phyloP scores from a whole-genome alignment of 371 early-diverging fungal species.

The Actinomortierella wolfii region DNA sequence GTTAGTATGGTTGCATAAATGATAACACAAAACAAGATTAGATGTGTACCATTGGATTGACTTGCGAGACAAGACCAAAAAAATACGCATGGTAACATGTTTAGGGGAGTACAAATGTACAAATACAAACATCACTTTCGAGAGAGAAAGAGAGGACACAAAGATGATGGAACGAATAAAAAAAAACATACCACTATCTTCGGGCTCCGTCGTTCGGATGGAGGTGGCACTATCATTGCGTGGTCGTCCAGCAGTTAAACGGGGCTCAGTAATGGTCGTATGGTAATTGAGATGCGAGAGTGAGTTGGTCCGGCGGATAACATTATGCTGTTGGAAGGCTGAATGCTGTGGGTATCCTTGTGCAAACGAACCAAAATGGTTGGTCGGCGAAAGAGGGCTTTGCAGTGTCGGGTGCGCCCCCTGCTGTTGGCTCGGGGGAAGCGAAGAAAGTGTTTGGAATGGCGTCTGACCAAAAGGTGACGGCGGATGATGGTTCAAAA shows the following conservation, averaged over 20 bases:
- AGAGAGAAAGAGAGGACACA: too few species aligned
- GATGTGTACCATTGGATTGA: not conserved
- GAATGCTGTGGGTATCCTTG: too few species aligned
- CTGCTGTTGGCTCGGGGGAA: too few species aligned
- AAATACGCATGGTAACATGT: not conserved
- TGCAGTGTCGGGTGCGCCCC: too few species aligned
- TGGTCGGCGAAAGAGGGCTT: too few species aligned
- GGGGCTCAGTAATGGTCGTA: conserved; percentile 18
- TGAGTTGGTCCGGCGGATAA: conserved; percentile 31
- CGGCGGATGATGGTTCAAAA: too few species aligned
- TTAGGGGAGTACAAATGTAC: too few species aligned
- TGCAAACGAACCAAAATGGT: too few species aligned
- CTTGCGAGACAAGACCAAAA: not conserved
- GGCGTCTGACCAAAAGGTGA: too few species aligned
- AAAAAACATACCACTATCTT: conserved; percentile 26
- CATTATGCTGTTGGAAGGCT: conserved; percentile 14
- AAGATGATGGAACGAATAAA: too few species aligned
- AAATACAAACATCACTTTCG: too few species aligned
- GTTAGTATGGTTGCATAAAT: conserved; percentile 8
- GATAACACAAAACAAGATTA: not conserved
- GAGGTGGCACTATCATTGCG: conserved; percentile 29
- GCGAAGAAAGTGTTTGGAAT: too few species aligned
- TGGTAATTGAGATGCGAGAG: conserved; percentile 23
- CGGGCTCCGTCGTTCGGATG: conserved; percentile 18
- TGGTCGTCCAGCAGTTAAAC: conserved; percentile 23